phyloP scores from a whole-genome alignment of 148 eudicot species.

The Nepenthes gracilis region DNA sequence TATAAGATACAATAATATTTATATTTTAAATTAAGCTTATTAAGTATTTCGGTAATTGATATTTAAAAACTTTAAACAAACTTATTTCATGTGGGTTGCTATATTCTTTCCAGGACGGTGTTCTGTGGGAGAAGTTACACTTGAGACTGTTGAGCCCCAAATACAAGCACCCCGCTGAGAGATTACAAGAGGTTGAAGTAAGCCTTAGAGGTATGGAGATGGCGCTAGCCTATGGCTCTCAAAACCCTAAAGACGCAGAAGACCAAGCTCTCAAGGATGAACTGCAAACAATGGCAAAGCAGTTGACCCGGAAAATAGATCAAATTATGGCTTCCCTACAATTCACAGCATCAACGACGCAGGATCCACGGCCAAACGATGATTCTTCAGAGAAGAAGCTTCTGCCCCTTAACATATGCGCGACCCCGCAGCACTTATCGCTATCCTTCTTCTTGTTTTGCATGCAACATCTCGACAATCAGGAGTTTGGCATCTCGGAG shows the following conservation, averaged over 20 bases:
- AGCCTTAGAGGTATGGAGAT: conserved; percentile 37
- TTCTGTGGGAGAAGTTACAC: conserved; percentile 30
- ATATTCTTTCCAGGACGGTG: conserved; percentile 22
- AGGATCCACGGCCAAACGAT: conserved; percentile 6
- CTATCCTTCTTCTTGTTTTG: conserved; percentile 30
- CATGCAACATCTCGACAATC: conserved; percentile 11
- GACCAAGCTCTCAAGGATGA: conserved; percentile 15
- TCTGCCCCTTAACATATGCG: conserved; percentile 6
- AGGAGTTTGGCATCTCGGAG: background rate
- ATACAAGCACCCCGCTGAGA: conserved; percentile 16
- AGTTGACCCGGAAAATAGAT: conserved; percentile 16
- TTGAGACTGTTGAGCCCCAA: conserved; percentile 5
- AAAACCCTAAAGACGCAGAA: conserved; percentile 6
- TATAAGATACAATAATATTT: too few relatives aligned
- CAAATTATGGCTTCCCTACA: conserved; percentile 16
- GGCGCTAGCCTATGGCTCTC: conserved; percentile 18
- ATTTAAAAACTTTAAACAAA: too few relatives aligned
- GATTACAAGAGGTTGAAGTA: conserved; percentile 25
- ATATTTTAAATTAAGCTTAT: too few relatives aligned
- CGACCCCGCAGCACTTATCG: conserved; percentile 9
- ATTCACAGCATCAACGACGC: conserved; percentile 15
- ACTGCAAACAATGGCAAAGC: conserved; percentile 6
- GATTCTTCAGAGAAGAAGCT: conserved; percentile 10
- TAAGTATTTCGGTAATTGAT: too few relatives aligned
- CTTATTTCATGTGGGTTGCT: too few relatives aligned